phyloP scores from a whole-genome alignment of 2,329 filamentous ascomycete species.

The Exophiala oligosperma region DNA sequence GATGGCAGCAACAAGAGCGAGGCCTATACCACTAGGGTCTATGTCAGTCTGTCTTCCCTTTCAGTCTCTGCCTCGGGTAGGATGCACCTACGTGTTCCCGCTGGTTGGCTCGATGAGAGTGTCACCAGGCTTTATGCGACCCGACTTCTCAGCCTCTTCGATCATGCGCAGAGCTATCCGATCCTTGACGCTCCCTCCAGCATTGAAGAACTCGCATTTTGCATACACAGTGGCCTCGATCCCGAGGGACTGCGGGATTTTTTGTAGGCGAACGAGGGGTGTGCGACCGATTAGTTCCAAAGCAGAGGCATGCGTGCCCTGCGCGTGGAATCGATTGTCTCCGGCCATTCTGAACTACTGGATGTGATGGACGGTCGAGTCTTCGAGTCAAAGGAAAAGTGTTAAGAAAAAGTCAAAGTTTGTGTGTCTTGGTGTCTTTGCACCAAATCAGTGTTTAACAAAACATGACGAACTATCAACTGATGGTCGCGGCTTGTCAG shows the following conservation, averaged over 20 bases:
- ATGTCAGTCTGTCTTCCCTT: background rate
- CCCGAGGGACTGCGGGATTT: conserved; percentile 84
- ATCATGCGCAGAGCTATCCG: conserved; percentile 96
- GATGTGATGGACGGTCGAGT: conserved; percentile 4
- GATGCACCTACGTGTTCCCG: conserved; percentile 72
- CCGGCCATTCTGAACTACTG: background rate
- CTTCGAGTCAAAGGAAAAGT: background rate
- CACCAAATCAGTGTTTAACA: too few relatives aligned
- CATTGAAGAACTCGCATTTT: conserved; percentile 92
- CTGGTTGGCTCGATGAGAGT: conserved; percentile 97
- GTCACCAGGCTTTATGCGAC: conserved; percentile 94
- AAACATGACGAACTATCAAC: background rate
- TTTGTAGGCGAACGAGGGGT: conserved; percentile 91
- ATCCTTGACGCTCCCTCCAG: conserved; percentile 91
- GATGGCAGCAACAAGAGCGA: conserved; percentile 89
- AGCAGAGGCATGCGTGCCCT: conserved; percentile 58
- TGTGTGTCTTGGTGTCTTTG: too few relatives aligned
- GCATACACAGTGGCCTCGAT: conserved; percentile 87
- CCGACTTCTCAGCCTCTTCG: conserved; percentile 86
- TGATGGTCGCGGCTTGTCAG: background rate
- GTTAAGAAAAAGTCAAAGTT: too few relatives aligned
- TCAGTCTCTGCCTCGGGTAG: background rate
- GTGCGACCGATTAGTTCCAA: conserved; percentile 92
- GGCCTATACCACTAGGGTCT: conserved; percentile 70
- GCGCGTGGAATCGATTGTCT: conserved; percentile 13